phyloP scores from a whole-genome alignment of 2,329 filamentous ascomycete species.

The Ophiostoma ips region DNA sequence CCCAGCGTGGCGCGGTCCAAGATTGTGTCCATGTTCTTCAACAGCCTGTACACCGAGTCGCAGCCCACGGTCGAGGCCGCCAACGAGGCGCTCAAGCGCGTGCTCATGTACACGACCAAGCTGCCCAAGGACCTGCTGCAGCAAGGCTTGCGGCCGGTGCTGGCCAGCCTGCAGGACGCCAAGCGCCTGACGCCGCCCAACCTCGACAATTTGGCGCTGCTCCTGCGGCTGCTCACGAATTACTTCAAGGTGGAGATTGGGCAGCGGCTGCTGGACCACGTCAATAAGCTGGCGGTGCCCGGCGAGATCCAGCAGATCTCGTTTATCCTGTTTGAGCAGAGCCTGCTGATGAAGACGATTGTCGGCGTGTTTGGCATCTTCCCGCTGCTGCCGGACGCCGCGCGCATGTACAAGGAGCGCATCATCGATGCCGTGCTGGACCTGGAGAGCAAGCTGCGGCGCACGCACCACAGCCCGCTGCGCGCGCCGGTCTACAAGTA shows the following conservation, averaged over 20 bases:
- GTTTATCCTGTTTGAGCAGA: slow-evolving; percentile 89
- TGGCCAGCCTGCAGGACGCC: slow-evolving; percentile 90
- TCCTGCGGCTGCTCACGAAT: slow-evolving; percentile 83
- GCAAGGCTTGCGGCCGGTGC: slow-evolving; percentile 82
- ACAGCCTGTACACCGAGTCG: slow-evolving; percentile 86
- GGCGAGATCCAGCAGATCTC: slow-evolving; percentile 74
- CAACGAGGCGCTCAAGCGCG: slow-evolving; percentile 76
- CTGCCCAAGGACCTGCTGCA: slow-evolving; percentile 91
- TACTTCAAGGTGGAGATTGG: slow-evolving; percentile 99
- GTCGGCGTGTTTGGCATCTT: slow-evolving; percentile 94
- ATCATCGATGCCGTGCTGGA: slow-evolving; percentile 84
- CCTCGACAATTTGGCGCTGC: slow-evolving; percentile 75
- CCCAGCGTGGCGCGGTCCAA: slow-evolving; percentile 36
- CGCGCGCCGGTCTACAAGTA: slow-evolving; percentile 82
- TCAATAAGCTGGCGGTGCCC: slow-evolving; percentile 78
- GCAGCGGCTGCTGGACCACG: slow-evolving; percentile 79
- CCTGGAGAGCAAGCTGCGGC: slow-evolving; percentile 68
- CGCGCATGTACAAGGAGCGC: slow-evolving; percentile 79
- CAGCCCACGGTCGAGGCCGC: slow-evolving; percentile 87
- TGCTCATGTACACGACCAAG: slow-evolving; percentile 78
- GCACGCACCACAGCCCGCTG: slow-evolving; percentile 87
- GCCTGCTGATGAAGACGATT: slow-evolving; percentile 84
- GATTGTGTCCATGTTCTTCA: slow-evolving; percentile 95
- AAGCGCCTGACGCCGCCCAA: slow-evolving; percentile 80
- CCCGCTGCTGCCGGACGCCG: slow-evolving; percentile 81